Evolutionary conservation across 2,329 filamentous ascomycete species (phyloP).

Genomic region (Curvularia sp.): DNA sequence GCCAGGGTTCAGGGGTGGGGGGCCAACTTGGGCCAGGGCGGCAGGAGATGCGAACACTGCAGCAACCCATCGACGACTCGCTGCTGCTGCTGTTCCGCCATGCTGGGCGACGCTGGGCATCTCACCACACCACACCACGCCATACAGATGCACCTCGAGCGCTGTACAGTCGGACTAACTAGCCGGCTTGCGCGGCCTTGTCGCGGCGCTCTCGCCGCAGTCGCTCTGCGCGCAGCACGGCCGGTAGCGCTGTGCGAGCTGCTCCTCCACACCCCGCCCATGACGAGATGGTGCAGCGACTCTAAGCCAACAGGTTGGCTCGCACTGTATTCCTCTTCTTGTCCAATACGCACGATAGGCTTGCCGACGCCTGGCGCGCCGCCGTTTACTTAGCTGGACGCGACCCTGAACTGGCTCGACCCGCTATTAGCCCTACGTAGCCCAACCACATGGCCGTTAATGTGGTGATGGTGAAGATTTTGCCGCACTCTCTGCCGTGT

Average conservation of each 20-base stretch:
- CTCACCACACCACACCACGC: neutral
- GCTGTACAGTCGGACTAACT: neutral
- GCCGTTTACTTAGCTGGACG: neutral
- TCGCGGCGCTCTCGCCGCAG: neutral
- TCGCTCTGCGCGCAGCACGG: no score
- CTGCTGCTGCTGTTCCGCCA: neutral
- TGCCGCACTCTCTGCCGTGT: neutral
- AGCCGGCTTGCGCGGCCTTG: conserved; percentile 2
- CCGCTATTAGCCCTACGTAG: neutral
- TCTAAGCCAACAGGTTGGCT: neutral
- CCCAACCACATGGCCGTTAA: no score
- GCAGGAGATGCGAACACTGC: conserved; percentile 1
- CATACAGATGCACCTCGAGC: no score
- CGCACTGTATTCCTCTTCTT: neutral
- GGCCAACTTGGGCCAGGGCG: neutral
- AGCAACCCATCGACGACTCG: no score
- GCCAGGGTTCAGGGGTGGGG: conserved; percentile 7
- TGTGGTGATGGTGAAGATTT: neutral
- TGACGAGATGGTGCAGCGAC: conserved; percentile 7
- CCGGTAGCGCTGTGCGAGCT: neutral
- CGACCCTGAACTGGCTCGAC: neutral
- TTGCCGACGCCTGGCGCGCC: neutral
- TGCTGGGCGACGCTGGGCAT: neutral
- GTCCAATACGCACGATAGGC: neutral
- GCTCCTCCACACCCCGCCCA: neutral